Conservation (phyloP, 495 filamentous ascomycete genomes). For the Xylaria curta region DNA sequence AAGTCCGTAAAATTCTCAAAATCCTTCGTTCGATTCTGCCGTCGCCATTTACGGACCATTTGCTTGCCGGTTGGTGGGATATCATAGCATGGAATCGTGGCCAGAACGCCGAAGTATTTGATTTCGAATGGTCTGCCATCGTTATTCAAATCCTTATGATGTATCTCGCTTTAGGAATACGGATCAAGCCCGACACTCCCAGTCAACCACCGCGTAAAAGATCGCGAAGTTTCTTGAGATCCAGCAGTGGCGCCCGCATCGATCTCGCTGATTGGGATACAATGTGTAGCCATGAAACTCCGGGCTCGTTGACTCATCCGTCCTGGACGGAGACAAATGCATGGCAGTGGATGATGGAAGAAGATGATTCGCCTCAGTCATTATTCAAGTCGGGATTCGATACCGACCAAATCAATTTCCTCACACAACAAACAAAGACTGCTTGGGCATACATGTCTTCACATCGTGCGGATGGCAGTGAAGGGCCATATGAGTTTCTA, state of each 20-base stretch:
- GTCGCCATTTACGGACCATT: constrained; percentile 64
- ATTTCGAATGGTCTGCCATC: constrained; percentile 80
- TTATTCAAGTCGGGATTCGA: constrained; percentile 34
- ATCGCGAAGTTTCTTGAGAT: constrained; percentile 38
- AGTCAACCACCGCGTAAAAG: constrained; percentile 32
- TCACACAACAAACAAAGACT: constrained; percentile 48
- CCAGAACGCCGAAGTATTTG: constrained; percentile 54
- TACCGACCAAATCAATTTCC: constrained; percentile 45
- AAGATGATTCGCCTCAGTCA: constrained; percentile 44
- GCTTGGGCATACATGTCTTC: constrained; percentile 61
- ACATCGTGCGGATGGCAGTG: constrained; percentile 54
- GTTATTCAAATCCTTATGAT: constrained; percentile 71
- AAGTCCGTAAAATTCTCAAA: constrained; percentile 65
- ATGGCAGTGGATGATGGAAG: constrained; percentile 78
- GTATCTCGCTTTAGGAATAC: constrained; percentile 48
- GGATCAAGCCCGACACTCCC: constrained; percentile 29
- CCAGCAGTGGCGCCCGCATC: constrained; percentile 40
- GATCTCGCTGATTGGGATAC: constrained; percentile 46
- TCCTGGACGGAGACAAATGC: constrained; percentile 70
- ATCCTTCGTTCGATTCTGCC: constrained; percentile 68
- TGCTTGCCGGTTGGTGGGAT: constrained; percentile 78
- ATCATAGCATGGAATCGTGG: constrained; percentile 70
- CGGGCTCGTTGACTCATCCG: constrained; percentile 61
- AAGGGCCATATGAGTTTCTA: constrained; percentile 63
- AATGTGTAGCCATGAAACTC: constrained; percentile 45